Evolutionary conservation across 2,329 filamentous ascomycete genomes (phyloP), one percentile per base, ranked within the genome.

Genomic region (Endoconidiophora laricicola): DNA sequence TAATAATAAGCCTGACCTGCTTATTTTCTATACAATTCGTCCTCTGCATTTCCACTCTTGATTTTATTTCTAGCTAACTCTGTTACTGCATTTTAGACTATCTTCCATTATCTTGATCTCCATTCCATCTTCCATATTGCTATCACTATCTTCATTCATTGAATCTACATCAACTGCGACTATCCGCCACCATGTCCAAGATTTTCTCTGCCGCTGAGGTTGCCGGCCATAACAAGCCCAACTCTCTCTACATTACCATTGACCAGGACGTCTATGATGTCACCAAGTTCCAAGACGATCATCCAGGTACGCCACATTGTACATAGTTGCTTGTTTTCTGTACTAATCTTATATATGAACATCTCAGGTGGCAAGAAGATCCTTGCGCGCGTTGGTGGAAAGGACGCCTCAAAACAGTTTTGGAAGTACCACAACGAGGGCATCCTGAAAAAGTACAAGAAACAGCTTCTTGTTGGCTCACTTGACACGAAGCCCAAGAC

Each of bases 191-290:
- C 60, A 98, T 98, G 91, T 83, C 88, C 46, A 84, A 91, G 69
- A 82, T 77, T 26, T 95, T 94, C 65, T 83, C 81, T 49, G 73
- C 79, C 57, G 76, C 76, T 69, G 88, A 95, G 63, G 90, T 98
- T 55, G 81, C 88, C 62, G 79, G 83, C 67, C 88, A 96, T 67
- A 94, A 86, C 73, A 94, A 90, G 69, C 66, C 81, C 43, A 79
- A 86, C 61, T 81, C 81, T 62, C 73, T 95, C 54, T 96, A 81
- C 78, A 85, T 96, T 61, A 78, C 93, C 56, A 79, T 96, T 57
- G 90, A 96, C 58, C 83, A 88, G 60, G 90, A 96, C 66, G 90
- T 96, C 57, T 96, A 94, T 66, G 90, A 98, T 62, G 64, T 96
- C 59, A 94, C 87, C 58, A 87, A 80, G 61, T 90, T 90, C 64